These are phyloP conservation scores for Canariomyces notabilis DNA, from an alignment of 2,329 filamentous ascomycete genomes.

Conservation along the genomic window DNA sequence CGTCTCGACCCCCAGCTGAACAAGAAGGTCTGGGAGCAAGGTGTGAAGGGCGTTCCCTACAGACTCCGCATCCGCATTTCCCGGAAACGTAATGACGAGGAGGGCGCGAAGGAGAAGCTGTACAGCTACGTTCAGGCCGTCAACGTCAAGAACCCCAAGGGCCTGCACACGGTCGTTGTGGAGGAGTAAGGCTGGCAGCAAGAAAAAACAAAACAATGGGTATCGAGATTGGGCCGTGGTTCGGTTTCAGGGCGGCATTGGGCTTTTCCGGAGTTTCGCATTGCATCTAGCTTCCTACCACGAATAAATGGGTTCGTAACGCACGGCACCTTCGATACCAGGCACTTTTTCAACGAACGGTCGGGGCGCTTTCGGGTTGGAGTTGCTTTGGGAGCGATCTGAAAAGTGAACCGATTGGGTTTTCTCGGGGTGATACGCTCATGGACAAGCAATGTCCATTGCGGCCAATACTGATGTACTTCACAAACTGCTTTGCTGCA, in stretches of 20 bases:
- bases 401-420: slow-evolving; percentile 19
- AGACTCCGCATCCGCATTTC: slow-evolving; percentile 97
- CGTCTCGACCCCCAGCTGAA: slow-evolving; percentile 97
- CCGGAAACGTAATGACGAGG: slow-evolving; percentile 99
- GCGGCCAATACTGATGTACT: slow-evolving; percentile 26
- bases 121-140: slow-evolving; percentile 99
- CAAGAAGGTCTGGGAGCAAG: slow-evolving; percentile 99
- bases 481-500: slow-evolving; percentile 21
- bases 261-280: slow-evolving; percentile 40
- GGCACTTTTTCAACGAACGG: slow-evolving; percentile 16
- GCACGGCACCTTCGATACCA: slow-evolving; percentile 27
- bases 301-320: slow-evolving; percentile 37
- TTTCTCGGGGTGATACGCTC: slow-evolving; percentile 25
- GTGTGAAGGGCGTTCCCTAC: slow-evolving; percentile 98
- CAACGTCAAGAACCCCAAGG: slow-evolving; percentile 99
- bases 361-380: slow-evolving; percentile 14
- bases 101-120: slow-evolving; percentile 98
- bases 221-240: slow-evolving; percentile 28
- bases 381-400: slow-evolving; percentile 9
- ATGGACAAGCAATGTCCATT: slow-evolving; percentile 23
- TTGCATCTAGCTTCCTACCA: slow-evolving; percentile 41
- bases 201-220: slow-evolving; percentile 26
- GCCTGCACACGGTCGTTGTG: slow-evolving; percentile 87
- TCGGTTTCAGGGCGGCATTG: slow-evolving; percentile 39
- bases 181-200: slow-evolving; percentile 52